These are phyloP conservation scores for Pulicaria dysenterica DNA, from an alignment of 129 eudicot genomes.

Conservation along the genomic window DNA sequence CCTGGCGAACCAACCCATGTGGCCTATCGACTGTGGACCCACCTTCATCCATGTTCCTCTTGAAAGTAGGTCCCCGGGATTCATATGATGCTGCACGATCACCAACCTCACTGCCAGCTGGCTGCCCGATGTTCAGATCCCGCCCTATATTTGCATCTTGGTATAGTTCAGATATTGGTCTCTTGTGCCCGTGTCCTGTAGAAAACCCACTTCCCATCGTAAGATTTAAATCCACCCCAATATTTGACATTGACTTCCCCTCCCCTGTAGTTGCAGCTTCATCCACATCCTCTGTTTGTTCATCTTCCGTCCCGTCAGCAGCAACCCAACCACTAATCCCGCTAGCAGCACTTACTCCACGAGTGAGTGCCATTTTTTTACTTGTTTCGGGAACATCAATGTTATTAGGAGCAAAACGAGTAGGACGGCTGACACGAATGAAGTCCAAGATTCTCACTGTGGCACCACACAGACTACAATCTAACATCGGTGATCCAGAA, in stretches of 20 bases:
- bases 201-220: slow-evolving; percentile 70
- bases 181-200: slow-evolving; percentile 49
- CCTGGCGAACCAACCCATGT: slow-evolving; percentile 49
- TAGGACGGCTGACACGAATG: slow-evolving; percentile 69
- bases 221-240: slow-evolving; percentile 73
- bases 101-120: slow-evolving; percentile 87
- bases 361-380: slow-evolving; percentile 74
- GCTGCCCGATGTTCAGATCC: slow-evolving; percentile 71
- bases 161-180: slow-evolving; percentile 48
- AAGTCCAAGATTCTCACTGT: slow-evolving; percentile 93
- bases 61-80: slow-evolving; percentile 89
- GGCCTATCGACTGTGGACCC: slow-evolving; percentile 96
- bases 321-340: slow-evolving; percentile 91
- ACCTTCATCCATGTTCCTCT: slow-evolving; percentile 80
- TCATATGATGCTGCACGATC: slow-evolving; percentile 90
- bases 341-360: slow-evolving; percentile 90
- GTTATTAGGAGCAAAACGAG: slow-evolving; percentile 66
- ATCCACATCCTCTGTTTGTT: slow-evolving; percentile 69
- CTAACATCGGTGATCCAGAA: slow-evolving; percentile 82
- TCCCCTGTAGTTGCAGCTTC: slow-evolving; percentile 72
- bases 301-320: slow-evolving; percentile 65
- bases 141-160: slow-evolving; percentile 63
- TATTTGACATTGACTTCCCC: slow-evolving; percentile 60
- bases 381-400: slow-evolving; percentile 73
- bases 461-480: slow-evolving; percentile 93